These are phyloP conservation scores for Fusarium praegraminearum DNA, from an alignment of 2,329 filamentous ascomycete species.

Conservation along the genomic window DNA sequence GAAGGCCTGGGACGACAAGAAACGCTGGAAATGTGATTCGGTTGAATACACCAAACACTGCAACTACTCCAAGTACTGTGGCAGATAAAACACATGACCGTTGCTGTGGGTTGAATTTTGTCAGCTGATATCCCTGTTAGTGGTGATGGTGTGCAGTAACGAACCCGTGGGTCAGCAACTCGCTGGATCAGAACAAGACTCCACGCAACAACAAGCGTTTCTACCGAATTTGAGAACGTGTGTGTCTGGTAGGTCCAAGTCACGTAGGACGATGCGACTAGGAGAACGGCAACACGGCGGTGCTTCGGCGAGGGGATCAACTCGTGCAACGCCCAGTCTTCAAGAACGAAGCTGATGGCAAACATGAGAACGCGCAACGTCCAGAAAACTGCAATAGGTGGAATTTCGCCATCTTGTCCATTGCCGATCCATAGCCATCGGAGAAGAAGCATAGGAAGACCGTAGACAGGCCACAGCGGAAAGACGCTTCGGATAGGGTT, in stretches of 20 bases:
- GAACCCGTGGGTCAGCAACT: conserved; percentile 82
- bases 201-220: conserved; percentile 94
- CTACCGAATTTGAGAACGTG: conserved; percentile 97
- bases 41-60: conserved; percentile 92
- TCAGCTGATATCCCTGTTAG: conserved; percentile 30
- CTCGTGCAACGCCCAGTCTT: conserved; percentile 98
- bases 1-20: conserved; percentile 83
- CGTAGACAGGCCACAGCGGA: conserved; percentile 95
- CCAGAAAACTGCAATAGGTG: conserved; percentile 91
- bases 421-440: conserved; percentile 93
- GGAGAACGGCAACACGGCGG: conserved; percentile 79
- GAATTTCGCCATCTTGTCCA: conserved; percentile 78
- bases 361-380: conserved; percentile 92
- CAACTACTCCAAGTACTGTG: conserved; percentile 81
- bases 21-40: conserved; percentile 98
- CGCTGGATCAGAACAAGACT: conserved; percentile 90
- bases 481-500: conserved; percentile 95
- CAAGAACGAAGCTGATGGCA: conserved; percentile 91
- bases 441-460: conserved; percentile 90
- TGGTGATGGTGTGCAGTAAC: conserved; percentile 45
- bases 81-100: conserved; percentile 81
- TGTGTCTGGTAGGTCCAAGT: conserved; percentile 99
- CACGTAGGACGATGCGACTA: conserved; percentile 96
- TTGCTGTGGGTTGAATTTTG: conserved; percentile 63
- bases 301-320: conserved; percentile 80